These are phyloP conservation scores for Fraxinus platypoda DNA, from an alignment of 305 asterid species.

Conservation along the genomic window DNA sequence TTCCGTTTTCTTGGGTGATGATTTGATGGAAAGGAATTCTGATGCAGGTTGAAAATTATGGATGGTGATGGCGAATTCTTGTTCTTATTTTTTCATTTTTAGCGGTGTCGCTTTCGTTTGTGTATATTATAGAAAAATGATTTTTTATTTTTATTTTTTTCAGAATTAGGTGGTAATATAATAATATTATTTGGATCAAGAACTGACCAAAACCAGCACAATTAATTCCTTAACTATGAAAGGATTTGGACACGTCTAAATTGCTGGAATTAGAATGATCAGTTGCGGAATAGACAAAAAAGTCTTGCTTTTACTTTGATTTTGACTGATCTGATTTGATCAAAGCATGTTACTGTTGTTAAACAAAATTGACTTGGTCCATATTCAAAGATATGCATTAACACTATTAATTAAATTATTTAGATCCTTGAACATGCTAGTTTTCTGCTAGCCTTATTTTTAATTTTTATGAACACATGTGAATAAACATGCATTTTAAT, in stretches of 20 bases:
- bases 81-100: conserved; percentile 5
- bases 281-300: neutral
- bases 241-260: conserved; percentile 27
- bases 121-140: conserved; percentile 5
- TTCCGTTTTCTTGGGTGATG: conserved; percentile 19
- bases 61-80: conserved; percentile 22
- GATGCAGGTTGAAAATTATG: conserved; percentile 25
- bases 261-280: conserved; percentile 13
- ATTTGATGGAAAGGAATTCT: conserved; percentile 32
- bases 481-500: neutral
- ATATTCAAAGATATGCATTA: neutral
- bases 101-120: conserved; percentile 40
- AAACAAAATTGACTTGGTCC: neutral
- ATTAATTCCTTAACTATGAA: conserved; percentile 20
- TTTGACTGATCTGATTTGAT: conserved; percentile 6
- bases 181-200: conserved; percentile 10
- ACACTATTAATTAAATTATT: conserved; percentile 6
- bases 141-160: neutral
- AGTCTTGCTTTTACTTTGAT: conserved; percentile 4
- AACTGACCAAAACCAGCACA: conserved; percentile 24
- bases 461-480: too few species aligned
- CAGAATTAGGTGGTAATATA: conserved; percentile 26
- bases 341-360: neutral
- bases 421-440: neutral
- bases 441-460: neutral